These are phyloP conservation scores for Fagopyrum homotropicum DNA, from an alignment of 148 eudicot species.

Conservation along the genomic window DNA sequence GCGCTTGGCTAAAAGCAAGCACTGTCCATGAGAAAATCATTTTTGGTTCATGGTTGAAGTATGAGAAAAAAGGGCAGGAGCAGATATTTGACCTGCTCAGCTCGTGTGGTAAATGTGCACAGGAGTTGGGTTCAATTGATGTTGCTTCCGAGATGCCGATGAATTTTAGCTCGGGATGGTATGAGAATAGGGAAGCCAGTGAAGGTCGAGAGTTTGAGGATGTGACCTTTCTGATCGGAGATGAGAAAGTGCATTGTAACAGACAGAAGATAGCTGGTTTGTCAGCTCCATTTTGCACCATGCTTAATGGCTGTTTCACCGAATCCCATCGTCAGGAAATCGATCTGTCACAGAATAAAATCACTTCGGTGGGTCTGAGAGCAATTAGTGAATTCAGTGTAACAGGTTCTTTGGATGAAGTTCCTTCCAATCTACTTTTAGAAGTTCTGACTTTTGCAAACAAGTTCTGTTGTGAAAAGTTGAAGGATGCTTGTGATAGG, in stretches of 20 bases:
- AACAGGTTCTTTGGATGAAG: conserved; percentile 41
- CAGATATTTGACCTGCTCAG: conserved; percentile 59
- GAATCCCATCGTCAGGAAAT: conserved; percentile 69
- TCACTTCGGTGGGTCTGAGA: conserved; percentile 72
- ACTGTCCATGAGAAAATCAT: conserved; percentile 69
- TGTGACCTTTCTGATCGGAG: conserved; percentile 63
- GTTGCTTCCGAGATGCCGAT: conserved; percentile 61
- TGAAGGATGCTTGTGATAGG: conserved; percentile 86
- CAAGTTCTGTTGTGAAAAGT: conserved; percentile 77
- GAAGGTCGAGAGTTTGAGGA: conserved; percentile 25
- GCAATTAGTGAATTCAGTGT: conserved; percentile 55
- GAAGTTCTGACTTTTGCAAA: conserved; percentile 73
- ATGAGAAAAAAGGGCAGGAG: conserved; percentile 89
- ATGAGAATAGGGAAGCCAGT: conserved; percentile 12
- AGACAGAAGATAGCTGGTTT: conserved; percentile 71
- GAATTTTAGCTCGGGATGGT: conserved; percentile 15
- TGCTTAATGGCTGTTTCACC: conserved; percentile 84
- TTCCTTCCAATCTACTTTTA: conserved; percentile 47
- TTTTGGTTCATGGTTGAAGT: conserved; percentile 87
- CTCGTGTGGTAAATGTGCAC: conserved; percentile 65
- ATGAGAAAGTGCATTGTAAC: conserved; percentile 66
- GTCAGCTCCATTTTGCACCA: conserved; percentile 81
- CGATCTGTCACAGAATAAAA: conserved; percentile 65
- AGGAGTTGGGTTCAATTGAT: conserved; percentile 61
- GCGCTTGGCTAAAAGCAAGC: conserved; percentile 77